Percentiles rank a stretch among this genome's conserved stretches.
phyloP scores from a whole-genome alignment of 495 filamentous ascomycete species.

The Hypoxylon perforatum region DNA sequence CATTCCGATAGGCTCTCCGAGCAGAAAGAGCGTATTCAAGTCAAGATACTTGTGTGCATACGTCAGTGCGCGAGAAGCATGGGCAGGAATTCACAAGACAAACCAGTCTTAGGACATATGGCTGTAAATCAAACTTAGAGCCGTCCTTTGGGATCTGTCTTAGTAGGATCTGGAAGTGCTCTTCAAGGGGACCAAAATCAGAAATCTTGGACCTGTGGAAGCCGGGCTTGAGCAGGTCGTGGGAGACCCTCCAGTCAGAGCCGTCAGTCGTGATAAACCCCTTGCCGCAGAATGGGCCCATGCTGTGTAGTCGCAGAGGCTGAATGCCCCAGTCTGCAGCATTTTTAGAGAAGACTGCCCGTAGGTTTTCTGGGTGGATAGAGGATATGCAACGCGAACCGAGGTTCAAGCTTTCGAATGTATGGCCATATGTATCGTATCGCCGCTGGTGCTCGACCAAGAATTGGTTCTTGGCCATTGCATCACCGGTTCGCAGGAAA shows the following conservation, averaged over 20 bases:
- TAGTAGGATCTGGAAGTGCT: conserved; percentile 57
- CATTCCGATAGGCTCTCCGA: conserved; percentile 60
- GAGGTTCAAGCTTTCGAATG: conserved; percentile 36
- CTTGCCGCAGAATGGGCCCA: conserved; percentile 47
- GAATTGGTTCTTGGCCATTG: conserved; percentile 36
- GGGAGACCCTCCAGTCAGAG: conserved; percentile 52
- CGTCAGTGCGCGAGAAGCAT: conserved; percentile 24
- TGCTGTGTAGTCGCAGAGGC: conserved; percentile 30
- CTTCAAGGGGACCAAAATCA: conserved; percentile 45
- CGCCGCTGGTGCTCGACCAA: conserved; percentile 35
- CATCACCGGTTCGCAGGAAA: conserved; percentile 41
- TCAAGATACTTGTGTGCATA: conserved; percentile 53
- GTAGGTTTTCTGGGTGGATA: conserved; percentile 35
- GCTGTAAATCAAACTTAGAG: conserved; percentile 63
- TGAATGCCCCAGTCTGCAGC: conserved; percentile 39
- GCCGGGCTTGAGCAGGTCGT: conserved; percentile 54
- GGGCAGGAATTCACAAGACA: conserved; percentile 18
- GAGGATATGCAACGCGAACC: conserved; percentile 29
- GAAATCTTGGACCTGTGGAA: conserved; percentile 48
- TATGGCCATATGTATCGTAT: conserved; percentile 39
- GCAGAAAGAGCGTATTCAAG: conserved; percentile 68
- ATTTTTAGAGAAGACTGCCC: conserved; percentile 36
- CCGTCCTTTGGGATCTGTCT: conserved; percentile 42
- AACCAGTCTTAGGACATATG: conserved; percentile 66
- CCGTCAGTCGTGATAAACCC: conserved; percentile 57